Percentiles rank a stretch among this genome's conserved stretches.
Evolutionary conservation across 371 early-diverging fungal species (phyloP).

Genomic region (Mucor racemosus): DNA sequence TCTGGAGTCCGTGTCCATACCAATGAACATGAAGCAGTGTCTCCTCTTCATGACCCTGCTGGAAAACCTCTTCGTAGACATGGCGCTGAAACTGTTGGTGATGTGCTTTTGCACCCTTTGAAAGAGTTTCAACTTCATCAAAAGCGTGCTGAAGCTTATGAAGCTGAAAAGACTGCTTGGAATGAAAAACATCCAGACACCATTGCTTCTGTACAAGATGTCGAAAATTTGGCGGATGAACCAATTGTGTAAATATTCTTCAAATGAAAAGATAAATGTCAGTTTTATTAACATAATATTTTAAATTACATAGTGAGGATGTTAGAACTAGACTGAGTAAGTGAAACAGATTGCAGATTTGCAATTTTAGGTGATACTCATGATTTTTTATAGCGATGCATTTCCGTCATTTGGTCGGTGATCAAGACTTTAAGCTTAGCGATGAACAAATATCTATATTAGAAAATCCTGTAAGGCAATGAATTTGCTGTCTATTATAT

Average conservation of each 20-base stretch:
- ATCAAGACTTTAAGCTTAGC: conserved; percentile 43
- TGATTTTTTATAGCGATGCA: conserved; percentile 36
- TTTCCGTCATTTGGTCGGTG: conserved; percentile 49
- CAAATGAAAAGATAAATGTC: background rate
- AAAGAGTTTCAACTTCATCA: conserved; percentile 41
- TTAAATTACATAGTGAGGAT: conserved; percentile 12
- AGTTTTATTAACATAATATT: no score
- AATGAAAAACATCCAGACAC: conserved; percentile 43
- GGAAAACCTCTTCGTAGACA: conserved; percentile 44
- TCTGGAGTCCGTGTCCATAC: background rate
- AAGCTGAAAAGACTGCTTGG: conserved; percentile 39
- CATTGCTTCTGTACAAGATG: conserved; percentile 13
- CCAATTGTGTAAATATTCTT: conserved; percentile 19
- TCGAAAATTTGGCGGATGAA: conserved; percentile 6
- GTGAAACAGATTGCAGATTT: background rate
- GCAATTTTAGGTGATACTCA: background rate
- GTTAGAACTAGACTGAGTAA: conserved; percentile 18
- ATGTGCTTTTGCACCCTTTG: conserved; percentile 43
- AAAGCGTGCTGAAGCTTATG: conserved; percentile 39
- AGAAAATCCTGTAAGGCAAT: conserved; percentile 35
- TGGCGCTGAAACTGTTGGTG: conserved; percentile 54
- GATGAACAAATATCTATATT: conserved; percentile 30
- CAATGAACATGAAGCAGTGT: background rate
- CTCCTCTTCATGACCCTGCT: conserved; percentile 36
- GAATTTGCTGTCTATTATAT: background rate